These are phyloP conservation scores for Vigna trinervia DNA, from an alignment of 306 rosid species.

Conservation along the genomic window DNA sequence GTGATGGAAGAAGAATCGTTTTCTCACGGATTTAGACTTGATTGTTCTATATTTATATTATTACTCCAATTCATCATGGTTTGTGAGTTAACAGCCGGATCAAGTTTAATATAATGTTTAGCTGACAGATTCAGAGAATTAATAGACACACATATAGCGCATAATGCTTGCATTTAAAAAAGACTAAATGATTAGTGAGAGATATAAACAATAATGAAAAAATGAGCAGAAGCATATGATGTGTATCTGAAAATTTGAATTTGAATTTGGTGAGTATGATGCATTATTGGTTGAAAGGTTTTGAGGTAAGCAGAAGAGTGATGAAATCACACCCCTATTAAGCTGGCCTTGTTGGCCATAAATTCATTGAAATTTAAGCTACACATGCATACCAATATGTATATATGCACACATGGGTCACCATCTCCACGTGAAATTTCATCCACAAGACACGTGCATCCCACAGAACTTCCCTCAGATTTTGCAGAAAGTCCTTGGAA, in stretches of 20 bases:
- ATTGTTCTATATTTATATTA: background rate
- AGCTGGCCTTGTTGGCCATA: conserved; percentile 56
- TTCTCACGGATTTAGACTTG: background rate
- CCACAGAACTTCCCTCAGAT: conserved; percentile 50
- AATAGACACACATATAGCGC: conserved; percentile 21
- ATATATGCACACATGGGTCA: conserved; percentile 64
- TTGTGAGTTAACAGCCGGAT: background rate
- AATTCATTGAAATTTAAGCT: conserved; percentile 3
- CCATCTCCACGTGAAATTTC: conserved; percentile 63
- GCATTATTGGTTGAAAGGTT: conserved; percentile 49
- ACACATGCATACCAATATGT: background rate
- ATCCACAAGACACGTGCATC: conserved; percentile 71
- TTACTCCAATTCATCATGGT: background rate
- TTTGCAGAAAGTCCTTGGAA: conserved; percentile 45
- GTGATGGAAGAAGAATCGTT: conserved; percentile 27
- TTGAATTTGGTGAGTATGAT: conserved; percentile 30
- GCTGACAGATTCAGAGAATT: conserved; percentile 38
- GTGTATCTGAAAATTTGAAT: conserved; percentile 32
- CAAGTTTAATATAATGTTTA: conserved; percentile 9
- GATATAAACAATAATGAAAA: background rate
- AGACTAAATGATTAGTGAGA: background rate
- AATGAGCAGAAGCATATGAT: conserved; percentile 2
- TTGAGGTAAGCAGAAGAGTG: conserved; percentile 39
- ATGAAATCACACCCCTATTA: conserved; percentile 46
- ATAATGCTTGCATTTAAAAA: conserved; percentile 18